Conservation (phyloP, 2,329 filamentous ascomycete species). For the Nigrospora osmanthi region DNA sequence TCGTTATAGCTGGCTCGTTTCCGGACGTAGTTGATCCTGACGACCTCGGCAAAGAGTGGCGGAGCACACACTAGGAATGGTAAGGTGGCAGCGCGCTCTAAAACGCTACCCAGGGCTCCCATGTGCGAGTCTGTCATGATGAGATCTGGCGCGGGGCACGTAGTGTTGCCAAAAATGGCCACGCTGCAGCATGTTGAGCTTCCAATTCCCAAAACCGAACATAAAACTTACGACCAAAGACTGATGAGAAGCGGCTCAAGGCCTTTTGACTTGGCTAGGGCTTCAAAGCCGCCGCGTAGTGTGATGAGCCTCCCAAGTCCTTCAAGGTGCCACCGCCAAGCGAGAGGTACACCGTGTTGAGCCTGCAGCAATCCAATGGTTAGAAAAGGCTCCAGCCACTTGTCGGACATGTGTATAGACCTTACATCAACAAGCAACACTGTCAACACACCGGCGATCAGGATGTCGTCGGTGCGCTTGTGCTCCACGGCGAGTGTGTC, state of each 20-base stretch:
- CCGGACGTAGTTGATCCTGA: slow-evolving; percentile 27
- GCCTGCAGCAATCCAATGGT: slow-evolving; percentile 9
- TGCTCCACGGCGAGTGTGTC: slow-evolving; percentile 13
- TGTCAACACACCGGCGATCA: slow-evolving; percentile 22
- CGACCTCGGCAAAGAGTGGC: slow-evolving; percentile 22
- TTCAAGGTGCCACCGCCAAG: slow-evolving; percentile 27
- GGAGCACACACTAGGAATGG: slow-evolving; percentile 21
- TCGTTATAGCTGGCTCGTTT: slow-evolving; percentile 5
- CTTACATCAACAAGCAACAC: slow-evolving; percentile 24
- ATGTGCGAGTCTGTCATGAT: slow-evolving; percentile 13
- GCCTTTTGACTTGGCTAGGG: slow-evolving; percentile 8
- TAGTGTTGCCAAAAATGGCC: slow-evolving; percentile 25
- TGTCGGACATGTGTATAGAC: neutral
- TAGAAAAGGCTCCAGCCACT: neutral
- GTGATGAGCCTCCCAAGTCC: slow-evolving; percentile 21
- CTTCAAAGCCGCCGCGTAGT: slow-evolving; percentile 22
- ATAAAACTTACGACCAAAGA: slow-evolving; percentile 14
- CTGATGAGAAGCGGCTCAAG: slow-evolving; percentile 16
- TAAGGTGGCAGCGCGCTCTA: slow-evolving; percentile 7
- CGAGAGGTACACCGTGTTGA: slow-evolving; percentile 18
- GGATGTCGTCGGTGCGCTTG: slow-evolving; percentile 12
- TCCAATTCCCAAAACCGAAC: neutral
- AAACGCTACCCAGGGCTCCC: slow-evolving; percentile 15
- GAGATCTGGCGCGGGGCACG: slow-evolving; percentile 23
- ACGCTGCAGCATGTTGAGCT: slow-evolving; percentile 14